Evolutionary conservation across 345 rosid genomes (phyloP).

Genomic region (Gossypium sturtianum): DNA sequence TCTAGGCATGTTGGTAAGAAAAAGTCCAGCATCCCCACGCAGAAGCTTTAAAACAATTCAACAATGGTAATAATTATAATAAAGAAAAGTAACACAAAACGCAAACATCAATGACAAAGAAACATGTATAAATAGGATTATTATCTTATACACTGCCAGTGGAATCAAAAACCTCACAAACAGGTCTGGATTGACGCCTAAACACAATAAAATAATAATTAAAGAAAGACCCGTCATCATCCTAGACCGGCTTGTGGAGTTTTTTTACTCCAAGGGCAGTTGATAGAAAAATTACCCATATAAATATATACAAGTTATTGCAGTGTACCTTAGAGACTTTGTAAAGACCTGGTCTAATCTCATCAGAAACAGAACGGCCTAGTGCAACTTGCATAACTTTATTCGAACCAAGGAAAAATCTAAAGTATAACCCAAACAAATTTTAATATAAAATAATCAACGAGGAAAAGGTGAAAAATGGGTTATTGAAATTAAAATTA

Average conservation of each 20-base stretch:
- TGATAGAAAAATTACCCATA: neutral
- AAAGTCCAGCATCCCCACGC: constrained; percentile 75
- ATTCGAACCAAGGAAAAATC: constrained; percentile 94
- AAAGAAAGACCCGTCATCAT: too few relatives aligned
- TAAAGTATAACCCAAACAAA: constrained; percentile 13
- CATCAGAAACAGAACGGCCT: constrained; percentile 89
- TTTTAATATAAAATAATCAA: neutral
- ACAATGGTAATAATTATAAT: neutral
- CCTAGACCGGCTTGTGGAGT: too few relatives aligned
- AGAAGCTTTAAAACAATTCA: constrained; percentile 43
- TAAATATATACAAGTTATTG: neutral
- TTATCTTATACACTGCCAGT: too few relatives aligned
- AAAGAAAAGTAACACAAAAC: neutral
- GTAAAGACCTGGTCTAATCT: constrained; percentile 60
- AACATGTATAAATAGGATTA: neutral
- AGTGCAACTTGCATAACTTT: constrained; percentile 96
- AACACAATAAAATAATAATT: too few relatives aligned
- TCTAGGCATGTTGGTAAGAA: constrained; percentile 67
- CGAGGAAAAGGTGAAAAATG: neutral
- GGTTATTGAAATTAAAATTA: neutral
- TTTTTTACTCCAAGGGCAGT: too few relatives aligned
- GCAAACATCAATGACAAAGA: neutral
- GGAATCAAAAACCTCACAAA: too few relatives aligned
- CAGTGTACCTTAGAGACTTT: constrained; percentile 83
- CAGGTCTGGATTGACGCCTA: too few relatives aligned